These are phyloP conservation scores for Purshia tridentata DNA, from an alignment of 306 rosid species.

Conservation along the genomic window DNA sequence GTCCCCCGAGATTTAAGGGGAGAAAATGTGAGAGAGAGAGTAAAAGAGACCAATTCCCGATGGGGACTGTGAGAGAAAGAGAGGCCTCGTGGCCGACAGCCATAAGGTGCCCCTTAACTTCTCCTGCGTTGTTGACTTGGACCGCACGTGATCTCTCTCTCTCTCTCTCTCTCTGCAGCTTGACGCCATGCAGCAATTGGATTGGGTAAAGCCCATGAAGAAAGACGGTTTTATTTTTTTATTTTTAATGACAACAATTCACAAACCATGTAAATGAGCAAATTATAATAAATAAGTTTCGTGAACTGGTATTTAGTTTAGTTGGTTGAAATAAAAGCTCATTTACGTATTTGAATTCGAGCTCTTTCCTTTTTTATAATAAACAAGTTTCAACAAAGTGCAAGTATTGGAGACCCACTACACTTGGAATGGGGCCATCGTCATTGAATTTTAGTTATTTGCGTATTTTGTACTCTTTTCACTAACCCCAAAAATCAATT, in stretches of 20 bases:
- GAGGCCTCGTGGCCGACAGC: conserved; percentile 58
- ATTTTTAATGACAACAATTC: too few relatives aligned
- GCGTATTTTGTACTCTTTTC: too few relatives aligned
- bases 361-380: too few relatives aligned
- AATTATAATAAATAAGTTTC: background rate
- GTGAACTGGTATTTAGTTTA: too few relatives aligned
- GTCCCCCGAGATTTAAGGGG: conserved; percentile 45
- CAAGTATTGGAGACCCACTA: background rate
- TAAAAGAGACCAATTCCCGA: conserved; percentile 31
- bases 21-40: conserved; percentile 13
- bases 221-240: too few relatives aligned
- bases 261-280: too few relatives aligned
- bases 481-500: too few relatives aligned
- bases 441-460: too few relatives aligned
- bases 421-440: too few relatives aligned
- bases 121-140: background rate
- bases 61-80: conserved; percentile 18
- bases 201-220: background rate
- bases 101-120: conserved; percentile 33
- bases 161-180: background rate
- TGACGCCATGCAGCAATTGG: background rate
- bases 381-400: background rate
- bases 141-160: conserved; percentile 8
- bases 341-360: too few relatives aligned
- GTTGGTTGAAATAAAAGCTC: too few relatives aligned